Evolutionary conservation across 768 basidiomycete genomes (phyloP).

Genomic region (Kwoniella shandongensis): DNA sequence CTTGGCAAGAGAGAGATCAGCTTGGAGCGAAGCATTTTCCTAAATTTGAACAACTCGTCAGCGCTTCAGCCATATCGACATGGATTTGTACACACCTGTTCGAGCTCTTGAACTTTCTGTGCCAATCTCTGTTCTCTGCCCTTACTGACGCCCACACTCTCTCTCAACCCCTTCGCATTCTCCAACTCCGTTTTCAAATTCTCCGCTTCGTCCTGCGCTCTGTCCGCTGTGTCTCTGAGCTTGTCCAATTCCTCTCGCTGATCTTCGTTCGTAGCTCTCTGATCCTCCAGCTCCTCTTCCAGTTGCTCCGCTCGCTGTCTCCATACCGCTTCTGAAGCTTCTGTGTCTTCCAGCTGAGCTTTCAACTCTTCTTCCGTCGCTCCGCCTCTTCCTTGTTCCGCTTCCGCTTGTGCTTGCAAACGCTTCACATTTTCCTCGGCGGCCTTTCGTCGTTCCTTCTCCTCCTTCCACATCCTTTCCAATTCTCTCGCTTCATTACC

Average conservation of each 20-base stretch:
- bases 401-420: slow-evolving; percentile 61
- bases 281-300: slow-evolving; percentile 52
- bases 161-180: slow-evolving; percentile 22
- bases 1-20: slow-evolving; percentile 36
- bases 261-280: slow-evolving; percentile 36
- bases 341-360: slow-evolving; percentile 69
- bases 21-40: slow-evolving; percentile 40
- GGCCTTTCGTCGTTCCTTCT: slow-evolving; percentile 64
- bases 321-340: slow-evolving; percentile 69
- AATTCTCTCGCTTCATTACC: slow-evolving; percentile 65
- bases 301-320: slow-evolving; percentile 55
- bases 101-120: slow-evolving; percentile 58
- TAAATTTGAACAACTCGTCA: slow-evolving; percentile 1
- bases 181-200: slow-evolving; percentile 25
- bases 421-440: slow-evolving; percentile 49
- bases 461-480: slow-evolving; percentile 61
- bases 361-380: slow-evolving; percentile 34
- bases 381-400: slow-evolving; percentile 65
- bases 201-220: slow-evolving; percentile 39
- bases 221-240: slow-evolving; percentile 38
- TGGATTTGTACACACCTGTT: slow-evolving; percentile 26
- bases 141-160: slow-evolving; percentile 55
- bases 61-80: slow-evolving; percentile 5
- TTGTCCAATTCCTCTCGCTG: slow-evolving; percentile 36
- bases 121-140: slow-evolving; percentile 57